Evolutionary conservation across 2,329 filamentous ascomycete genomes (phyloP), one percentile per base, ranked within the genome.

Genomic region (Ophiostoma ips): DNA sequence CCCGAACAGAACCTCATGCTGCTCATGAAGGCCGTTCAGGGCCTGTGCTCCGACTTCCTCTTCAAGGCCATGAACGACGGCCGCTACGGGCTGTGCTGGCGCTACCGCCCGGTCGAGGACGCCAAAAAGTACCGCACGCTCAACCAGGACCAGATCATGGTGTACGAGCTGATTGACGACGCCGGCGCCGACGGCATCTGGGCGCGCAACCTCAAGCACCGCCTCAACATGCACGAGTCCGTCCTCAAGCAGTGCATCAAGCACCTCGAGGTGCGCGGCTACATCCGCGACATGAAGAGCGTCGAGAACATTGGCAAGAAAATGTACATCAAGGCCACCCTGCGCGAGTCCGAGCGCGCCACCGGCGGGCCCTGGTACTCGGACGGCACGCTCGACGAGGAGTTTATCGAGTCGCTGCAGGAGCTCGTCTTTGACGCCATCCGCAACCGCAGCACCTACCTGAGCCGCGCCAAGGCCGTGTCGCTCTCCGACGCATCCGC

Each of bases 291-390:
- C 52, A 88, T 96, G 68, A 92, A 90, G 68, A 92, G 84, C 64
- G 88, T 94, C 66, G 88, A 94, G 68, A 83, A 85, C 61, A 87
- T 87, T 28, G 85, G 83, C 57, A 84, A 92, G 63, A 95, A 94
- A 68, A 95, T 94, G 76, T 98, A 92, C 72, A 94, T 98, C 75
- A 82, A 95, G 61, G 79, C 83, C 49, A 82, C 83, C 55, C 76
- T 98, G 53, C 79, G 81, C 11, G 90, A 92, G 0, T 87, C 83
- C 49, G 89, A 95, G 55, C 84, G 92, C 54, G 86, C 94, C 44
- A 94, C 88, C 0, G 92, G 92, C 45, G 92, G 92, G 2, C 84
- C 87, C 9, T 98, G 90, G 87, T 95, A 92, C 64, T 89, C 86
- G 8, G 88, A 95, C 55, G 86, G 87, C 48, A 84, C 89, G 56